Percentiles rank a stretch among this genome's conserved stretches.
Evolutionary conservation across 495 filamentous ascomycete genomes (phyloP).

Genomic region (Pseudevernia furfuracea): DNA sequence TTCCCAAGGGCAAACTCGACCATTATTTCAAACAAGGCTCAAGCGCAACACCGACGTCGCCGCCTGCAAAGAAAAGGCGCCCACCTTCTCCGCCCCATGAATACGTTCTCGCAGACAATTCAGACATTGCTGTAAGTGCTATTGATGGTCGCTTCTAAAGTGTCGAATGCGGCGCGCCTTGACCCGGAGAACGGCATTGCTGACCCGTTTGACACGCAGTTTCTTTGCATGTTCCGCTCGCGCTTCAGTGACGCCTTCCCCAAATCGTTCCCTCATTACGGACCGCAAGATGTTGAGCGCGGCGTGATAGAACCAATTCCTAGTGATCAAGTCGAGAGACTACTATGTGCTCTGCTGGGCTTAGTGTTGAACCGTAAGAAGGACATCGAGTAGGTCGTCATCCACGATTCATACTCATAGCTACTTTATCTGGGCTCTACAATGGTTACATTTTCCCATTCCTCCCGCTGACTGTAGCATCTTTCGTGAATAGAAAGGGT

Average conservation of each 20-base stretch:
- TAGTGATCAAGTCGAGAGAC: conserved; percentile 73
- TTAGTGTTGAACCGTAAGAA: conserved; percentile 94
- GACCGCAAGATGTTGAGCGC: conserved; percentile 88
- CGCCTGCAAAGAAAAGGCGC: conserved; percentile 62
- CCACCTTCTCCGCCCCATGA: conserved; percentile 81
- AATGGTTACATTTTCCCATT: not conserved
- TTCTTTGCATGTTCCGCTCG: conserved; percentile 95
- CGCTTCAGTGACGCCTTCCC: conserved; percentile 86
- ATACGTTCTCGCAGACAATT: conserved; percentile 79
- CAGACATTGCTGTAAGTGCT: conserved; percentile 71
- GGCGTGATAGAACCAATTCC: conserved; percentile 71
- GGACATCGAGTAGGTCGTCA: conserved; percentile 80
- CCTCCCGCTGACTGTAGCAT: conserved; percentile 14
- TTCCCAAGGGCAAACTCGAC: conserved; percentile 30
- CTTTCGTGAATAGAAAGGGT: conserved; percentile 47
- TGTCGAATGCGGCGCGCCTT: conserved; percentile 35
- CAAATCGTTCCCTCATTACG: conserved; percentile 76
- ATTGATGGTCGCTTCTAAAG: conserved; percentile 28
- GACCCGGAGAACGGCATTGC: conserved; percentile 34
- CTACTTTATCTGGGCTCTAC: not conserved
- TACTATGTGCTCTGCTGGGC: conserved; percentile 81
- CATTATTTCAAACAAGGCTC: conserved; percentile 36
- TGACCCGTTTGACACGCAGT: conserved; percentile 47
- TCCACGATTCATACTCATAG: not conserved
- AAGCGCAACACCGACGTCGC: conserved; percentile 47